Conservation (phyloP, 2,329 filamentous ascomycete species). For the Aspergillus pseudoterreus region DNA sequence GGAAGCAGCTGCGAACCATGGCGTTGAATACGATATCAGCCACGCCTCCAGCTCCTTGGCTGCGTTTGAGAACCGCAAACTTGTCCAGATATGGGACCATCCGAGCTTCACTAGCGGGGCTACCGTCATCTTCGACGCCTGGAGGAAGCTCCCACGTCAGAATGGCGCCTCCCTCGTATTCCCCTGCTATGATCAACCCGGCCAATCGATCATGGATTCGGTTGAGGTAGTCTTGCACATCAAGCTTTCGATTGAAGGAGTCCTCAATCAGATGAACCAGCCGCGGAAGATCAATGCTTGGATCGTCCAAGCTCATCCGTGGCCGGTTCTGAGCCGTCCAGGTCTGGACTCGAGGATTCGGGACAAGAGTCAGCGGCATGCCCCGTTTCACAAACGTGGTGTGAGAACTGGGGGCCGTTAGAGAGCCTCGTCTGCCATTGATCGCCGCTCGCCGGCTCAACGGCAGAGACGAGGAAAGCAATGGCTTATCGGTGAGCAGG, state of each 20-base stretch:
- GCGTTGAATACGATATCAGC: constrained; percentile 95
- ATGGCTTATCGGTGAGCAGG: constrained; percentile 88
- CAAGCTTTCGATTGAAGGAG: constrained; percentile 80
- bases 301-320: constrained; percentile 70
- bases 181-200: constrained; percentile 88
- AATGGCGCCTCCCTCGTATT: constrained; percentile 94
- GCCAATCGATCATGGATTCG: constrained; percentile 80
- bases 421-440: constrained; percentile 26
- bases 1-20: constrained; percentile 88
- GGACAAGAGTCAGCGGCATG: constrained; percentile 81
- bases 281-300: constrained; percentile 75
- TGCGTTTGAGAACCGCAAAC: constrained; percentile 85
- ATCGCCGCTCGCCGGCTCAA: constrained; percentile 56
- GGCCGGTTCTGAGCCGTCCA: constrained; percentile 66
- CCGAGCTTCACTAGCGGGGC: constrained; percentile 53
- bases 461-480: constrained; percentile 87
- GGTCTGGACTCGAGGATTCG: constrained; percentile 60
- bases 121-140: constrained; percentile 52
- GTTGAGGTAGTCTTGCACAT: constrained; percentile 75
- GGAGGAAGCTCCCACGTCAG: constrained; percentile 86
- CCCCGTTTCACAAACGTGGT: constrained; percentile 88
- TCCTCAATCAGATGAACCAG: constrained; percentile 88
- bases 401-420: constrained; percentile 43
- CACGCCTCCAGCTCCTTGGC: constrained; percentile 86
- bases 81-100: constrained; percentile 95